Conservation (phyloP, 176 grass and related monocot species). For the Zea mays region DNA sequence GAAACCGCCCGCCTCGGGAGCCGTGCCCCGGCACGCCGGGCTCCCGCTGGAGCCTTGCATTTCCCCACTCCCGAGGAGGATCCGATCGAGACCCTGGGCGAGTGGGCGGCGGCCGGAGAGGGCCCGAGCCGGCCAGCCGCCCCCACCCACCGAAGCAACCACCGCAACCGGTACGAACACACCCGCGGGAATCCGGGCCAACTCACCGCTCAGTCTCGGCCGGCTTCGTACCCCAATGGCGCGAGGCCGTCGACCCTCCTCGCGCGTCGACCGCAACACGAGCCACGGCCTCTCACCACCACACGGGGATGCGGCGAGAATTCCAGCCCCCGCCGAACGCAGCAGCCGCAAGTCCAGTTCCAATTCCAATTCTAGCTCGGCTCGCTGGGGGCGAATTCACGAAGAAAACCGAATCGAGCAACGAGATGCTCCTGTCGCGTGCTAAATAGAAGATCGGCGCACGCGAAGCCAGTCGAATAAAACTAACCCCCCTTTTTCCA, state of each 20-base stretch:
- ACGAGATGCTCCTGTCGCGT: constrained; percentile 19
- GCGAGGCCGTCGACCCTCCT: neutral
- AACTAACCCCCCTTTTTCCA: constrained; percentile 22
- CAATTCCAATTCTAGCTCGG: constrained; percentile 25
- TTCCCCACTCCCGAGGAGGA: constrained; percentile 45
- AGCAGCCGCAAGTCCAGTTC: constrained; percentile 15
- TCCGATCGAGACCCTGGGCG: constrained; percentile 21
- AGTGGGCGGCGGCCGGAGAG: constrained; percentile 17
- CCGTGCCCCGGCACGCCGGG: constrained; percentile 7
- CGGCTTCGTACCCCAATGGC: constrained; percentile 28
- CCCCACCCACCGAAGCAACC: constrained; percentile 36
- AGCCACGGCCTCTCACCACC: constrained; percentile 7
- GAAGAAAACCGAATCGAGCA: neutral
- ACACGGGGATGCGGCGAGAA: neutral
- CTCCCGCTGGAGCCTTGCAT: constrained; percentile 16
- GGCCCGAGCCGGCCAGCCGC: neutral
- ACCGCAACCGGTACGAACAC: constrained; percentile 13
- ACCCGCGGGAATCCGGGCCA: constrained; percentile 26
- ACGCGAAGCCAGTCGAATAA: too few relatives aligned
- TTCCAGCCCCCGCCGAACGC: neutral
- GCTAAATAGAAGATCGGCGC: constrained; percentile 40
- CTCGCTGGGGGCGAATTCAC: neutral
- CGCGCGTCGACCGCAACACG: neutral
- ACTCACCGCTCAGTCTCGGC: neutral
- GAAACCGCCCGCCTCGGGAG: constrained; percentile 7